Evolutionary conservation across 2,329 filamentous ascomycete species (phyloP).

Genomic region (Albifimbria verrucaria): DNA sequence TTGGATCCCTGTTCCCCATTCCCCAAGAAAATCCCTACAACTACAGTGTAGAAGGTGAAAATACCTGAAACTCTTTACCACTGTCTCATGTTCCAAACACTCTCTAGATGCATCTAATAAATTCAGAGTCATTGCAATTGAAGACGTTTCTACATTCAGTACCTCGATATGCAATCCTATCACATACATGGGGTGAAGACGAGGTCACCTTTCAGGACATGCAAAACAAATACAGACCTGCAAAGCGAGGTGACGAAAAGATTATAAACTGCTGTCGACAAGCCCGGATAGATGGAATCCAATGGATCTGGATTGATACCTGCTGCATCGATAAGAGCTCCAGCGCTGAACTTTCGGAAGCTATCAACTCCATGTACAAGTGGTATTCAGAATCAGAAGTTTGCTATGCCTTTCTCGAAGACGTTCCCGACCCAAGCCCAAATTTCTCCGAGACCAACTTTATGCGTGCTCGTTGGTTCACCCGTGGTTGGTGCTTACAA

Average conservation of each 20-base stretch:
- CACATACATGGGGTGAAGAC: background rate
- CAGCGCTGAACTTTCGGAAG: conserved; percentile 16
- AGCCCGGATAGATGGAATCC: background rate
- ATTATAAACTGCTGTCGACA: background rate
- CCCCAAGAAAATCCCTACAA: no score
- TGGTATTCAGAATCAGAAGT: conserved; percentile 15
- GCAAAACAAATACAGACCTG: background rate
- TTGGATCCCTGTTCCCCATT: no score
- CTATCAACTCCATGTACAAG: conserved; percentile 4
- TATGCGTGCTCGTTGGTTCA: conserved; percentile 15
- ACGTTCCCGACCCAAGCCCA: conserved; percentile 10
- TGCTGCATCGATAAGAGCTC: conserved; percentile 18
- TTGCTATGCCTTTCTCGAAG: conserved; percentile 17
- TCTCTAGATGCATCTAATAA: no score
- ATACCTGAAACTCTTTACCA: no score
- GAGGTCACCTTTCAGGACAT: background rate
- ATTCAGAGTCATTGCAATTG: no score
- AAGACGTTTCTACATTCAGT: no score
- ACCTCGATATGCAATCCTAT: background rate
- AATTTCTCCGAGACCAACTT: background rate
- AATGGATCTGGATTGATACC: conserved; percentile 3
- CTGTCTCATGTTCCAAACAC: no score
- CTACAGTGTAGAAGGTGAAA: no score
- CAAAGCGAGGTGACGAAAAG: background rate
- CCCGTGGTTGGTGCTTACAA: conserved; percentile 19